Percentiles rank a stretch among this genome's conserved stretches.
These are phyloP conservation scores for Dillenia turbinata DNA, from an alignment of 164 flowering plant genomes.

Conservation along the genomic window DNA sequence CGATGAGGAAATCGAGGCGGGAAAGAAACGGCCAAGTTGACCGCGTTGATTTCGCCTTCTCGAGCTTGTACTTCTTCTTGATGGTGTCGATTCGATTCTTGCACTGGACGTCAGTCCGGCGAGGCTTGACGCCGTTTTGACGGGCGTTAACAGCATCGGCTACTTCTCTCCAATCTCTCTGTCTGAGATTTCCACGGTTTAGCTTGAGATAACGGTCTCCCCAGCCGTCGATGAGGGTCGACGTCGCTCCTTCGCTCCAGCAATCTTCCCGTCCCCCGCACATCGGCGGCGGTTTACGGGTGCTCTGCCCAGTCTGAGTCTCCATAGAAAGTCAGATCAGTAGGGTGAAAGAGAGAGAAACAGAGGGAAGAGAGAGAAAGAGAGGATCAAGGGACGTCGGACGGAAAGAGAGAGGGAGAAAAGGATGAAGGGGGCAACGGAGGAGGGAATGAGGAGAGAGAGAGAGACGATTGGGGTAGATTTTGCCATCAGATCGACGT, in stretches of 20 bases:
- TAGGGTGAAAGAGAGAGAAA: not conserved
- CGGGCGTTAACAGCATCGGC: constrained; percentile 59
- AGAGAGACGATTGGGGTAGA: not conserved
- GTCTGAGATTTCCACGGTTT: constrained; percentile 72
- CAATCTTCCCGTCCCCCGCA: constrained; percentile 56
- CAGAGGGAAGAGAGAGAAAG: not conserved
- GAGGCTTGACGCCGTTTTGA: constrained; percentile 31
- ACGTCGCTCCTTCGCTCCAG: constrained; percentile 77
- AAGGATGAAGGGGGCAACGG: constrained; percentile 1
- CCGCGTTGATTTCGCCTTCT: constrained; percentile 39
- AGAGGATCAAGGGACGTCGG: constrained; percentile 25
- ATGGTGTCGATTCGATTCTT: constrained; percentile 78
- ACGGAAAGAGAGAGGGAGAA: not conserved
- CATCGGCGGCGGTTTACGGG: constrained; percentile 12
- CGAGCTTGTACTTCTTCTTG: constrained; percentile 74
- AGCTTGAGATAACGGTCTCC: constrained; percentile 60
- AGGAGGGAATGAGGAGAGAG: constrained; percentile 5
- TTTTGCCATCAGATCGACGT: constrained; percentile 24
- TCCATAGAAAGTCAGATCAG: constrained; percentile 9
- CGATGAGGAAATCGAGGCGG: constrained; percentile 50
- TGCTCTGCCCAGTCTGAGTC: constrained; percentile 15
- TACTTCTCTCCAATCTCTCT: constrained; percentile 73
- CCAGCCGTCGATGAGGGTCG: constrained; percentile 73
- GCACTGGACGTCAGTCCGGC: constrained; percentile 62
- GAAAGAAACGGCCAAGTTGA: constrained; percentile 57